A percentile compares a stretch with the other conserved stretches of the same genome.
phyloP scores from a whole-genome alignment of 2,329 filamentous ascomycete genomes.

The Thelonectria discophora region DNA sequence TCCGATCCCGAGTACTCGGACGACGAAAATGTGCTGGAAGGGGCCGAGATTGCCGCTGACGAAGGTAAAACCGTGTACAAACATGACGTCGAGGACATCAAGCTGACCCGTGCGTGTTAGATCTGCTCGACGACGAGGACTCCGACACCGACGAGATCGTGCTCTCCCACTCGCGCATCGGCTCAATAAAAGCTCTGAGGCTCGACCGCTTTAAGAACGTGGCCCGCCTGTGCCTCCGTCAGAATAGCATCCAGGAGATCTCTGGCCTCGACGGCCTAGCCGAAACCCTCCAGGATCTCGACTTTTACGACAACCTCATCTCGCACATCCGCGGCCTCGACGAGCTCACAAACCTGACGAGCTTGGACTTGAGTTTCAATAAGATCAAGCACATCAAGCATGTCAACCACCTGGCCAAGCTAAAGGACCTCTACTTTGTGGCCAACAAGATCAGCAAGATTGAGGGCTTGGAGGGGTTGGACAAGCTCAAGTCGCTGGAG shows the following conservation, averaged over 20 bases:
- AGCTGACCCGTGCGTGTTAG: slow-evolving; percentile 47
- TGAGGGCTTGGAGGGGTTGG: slow-evolving; percentile 81
- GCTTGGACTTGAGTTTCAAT: slow-evolving; percentile 94
- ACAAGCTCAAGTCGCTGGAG: slow-evolving; percentile 82
- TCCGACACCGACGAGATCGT: slow-evolving; percentile 80
- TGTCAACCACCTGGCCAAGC: slow-evolving; percentile 76
- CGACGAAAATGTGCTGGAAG: slow-evolving; percentile 71
- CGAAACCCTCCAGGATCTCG: slow-evolving; percentile 79
- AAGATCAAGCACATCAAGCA: slow-evolving; percentile 99
- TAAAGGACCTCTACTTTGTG: slow-evolving; percentile 89
- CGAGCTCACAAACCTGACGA: slow-evolving; percentile 76
- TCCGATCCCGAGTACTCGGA: slow-evolving; percentile 88
- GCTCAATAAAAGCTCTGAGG: slow-evolving; percentile 78
- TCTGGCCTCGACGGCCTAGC: slow-evolving; percentile 75
- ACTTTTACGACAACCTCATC: slow-evolving; percentile 97
- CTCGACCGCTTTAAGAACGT: slow-evolving; percentile 85
- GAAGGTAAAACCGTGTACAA: slow-evolving; percentile 65
- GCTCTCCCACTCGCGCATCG: slow-evolving; percentile 85
- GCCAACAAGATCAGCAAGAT: slow-evolving; percentile 93
- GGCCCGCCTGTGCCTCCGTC: slow-evolving; percentile 84
- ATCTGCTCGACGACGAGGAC: slow-evolving; percentile 69
- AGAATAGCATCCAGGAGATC: slow-evolving; percentile 87
- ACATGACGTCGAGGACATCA: not conserved
- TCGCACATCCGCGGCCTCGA: slow-evolving; percentile 87
- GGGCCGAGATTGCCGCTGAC: slow-evolving; percentile 81